Conservation (phyloP, 257 asterid genomes). For the Solanum ossicruentum region DNA sequence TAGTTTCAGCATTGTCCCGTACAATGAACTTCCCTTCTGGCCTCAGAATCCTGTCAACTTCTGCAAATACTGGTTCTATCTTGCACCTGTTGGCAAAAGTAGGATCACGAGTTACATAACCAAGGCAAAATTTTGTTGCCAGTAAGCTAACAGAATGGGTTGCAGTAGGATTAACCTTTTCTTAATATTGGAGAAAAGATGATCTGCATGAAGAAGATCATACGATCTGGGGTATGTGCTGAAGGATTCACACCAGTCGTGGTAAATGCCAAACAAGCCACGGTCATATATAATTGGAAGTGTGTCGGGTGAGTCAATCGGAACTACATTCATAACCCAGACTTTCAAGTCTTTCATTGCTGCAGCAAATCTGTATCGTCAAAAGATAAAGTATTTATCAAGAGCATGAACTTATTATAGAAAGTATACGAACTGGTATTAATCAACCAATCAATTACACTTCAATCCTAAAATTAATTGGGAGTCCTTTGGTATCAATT, state of each 20-base stretch:
- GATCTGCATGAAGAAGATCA: conserved; percentile 10
- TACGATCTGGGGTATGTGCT: conserved; percentile 11
- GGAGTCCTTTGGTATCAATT: neutral
- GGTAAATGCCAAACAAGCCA: conserved; percentile 9
- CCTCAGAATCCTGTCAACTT: conserved; percentile 11
- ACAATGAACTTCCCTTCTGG: conserved; percentile 9
- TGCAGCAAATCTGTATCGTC: conserved; percentile 6
- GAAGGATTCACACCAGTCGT: conserved; percentile 14
- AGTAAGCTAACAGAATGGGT: neutral
- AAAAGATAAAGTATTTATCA: neutral
- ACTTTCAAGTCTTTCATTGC: conserved; percentile 9
- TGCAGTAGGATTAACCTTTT: neutral
- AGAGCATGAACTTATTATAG: neutral
- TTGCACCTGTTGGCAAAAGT: neutral
- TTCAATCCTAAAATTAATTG: neutral
- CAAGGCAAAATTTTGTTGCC: neutral
- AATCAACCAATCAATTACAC: neutral
- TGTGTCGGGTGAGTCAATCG: conserved; percentile 7
- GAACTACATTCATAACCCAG: conserved; percentile 11
- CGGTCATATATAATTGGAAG: conserved; percentile 11
- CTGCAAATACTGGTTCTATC: conserved; percentile 2
- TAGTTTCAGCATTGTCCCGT: conserved; percentile 7
- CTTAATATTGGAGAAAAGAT: conserved; percentile 6
- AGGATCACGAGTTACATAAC: neutral
- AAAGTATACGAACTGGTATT: neutral